These are phyloP conservation scores for Astrothelium macrocarpum DNA, from an alignment of 495 filamentous ascomycete species.

Conservation along the genomic window DNA sequence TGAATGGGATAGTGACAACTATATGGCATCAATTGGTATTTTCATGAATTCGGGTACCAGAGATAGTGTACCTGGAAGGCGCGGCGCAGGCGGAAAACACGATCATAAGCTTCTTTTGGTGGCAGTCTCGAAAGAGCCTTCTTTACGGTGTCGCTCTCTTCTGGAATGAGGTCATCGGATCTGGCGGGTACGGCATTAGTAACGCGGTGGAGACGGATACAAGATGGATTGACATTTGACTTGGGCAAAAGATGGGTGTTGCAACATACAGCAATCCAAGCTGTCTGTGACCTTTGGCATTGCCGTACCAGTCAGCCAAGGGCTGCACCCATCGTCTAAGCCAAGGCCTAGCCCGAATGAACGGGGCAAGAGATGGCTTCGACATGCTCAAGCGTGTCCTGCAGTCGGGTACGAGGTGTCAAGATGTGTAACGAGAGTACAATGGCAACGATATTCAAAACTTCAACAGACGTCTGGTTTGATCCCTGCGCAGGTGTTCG, in stretches of 20 bases:
- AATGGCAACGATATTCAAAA: background rate
- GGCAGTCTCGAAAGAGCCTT: conserved; percentile 82
- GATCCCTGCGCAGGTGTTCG: background rate
- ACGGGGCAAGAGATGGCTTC: conserved; percentile 59
- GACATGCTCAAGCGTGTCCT: conserved; percentile 49
- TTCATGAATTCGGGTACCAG: background rate
- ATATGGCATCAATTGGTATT: conserved; percentile 26
- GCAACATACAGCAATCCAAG: conserved; percentile 72
- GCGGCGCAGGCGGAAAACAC: conserved; percentile 89
- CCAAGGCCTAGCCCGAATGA: conserved; percentile 74
- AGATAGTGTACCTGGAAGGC: conserved; percentile 67
- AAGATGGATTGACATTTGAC: background rate
- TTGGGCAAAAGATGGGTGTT: background rate
- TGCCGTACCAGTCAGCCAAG: conserved; percentile 70
- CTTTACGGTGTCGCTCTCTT: conserved; percentile 79
- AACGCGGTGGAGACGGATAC: background rate
- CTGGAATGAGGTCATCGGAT: conserved; percentile 83
- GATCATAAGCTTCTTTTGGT: conserved; percentile 86
- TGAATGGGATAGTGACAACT: conserved; percentile 78
- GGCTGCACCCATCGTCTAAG: conserved; percentile 66
- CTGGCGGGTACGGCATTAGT: conserved; percentile 39
- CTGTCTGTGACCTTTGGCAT: conserved; percentile 84
- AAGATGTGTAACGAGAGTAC: background rate
- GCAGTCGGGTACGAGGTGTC: background rate
- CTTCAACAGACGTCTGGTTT: background rate